These are phyloP conservation scores for Agastache rugosa DNA, from an alignment of 257 asterid genomes.

Conservation along the genomic window DNA sequence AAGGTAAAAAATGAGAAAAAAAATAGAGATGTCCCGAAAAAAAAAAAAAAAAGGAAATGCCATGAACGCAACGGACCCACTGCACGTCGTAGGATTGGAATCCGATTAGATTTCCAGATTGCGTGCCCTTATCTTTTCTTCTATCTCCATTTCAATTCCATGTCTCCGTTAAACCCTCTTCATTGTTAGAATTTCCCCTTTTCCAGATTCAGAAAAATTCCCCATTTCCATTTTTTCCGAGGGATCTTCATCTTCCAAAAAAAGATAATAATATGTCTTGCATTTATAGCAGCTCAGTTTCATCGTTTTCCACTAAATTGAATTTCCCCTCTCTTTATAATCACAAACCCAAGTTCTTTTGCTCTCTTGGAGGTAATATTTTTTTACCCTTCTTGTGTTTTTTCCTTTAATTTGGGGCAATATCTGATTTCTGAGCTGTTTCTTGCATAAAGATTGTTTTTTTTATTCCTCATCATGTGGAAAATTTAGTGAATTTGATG, in stretches of 20 bases:
- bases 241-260: slow-evolving; percentile 20
- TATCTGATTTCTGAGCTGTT: background rate
- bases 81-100: slow-evolving; percentile 30
- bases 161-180: background rate
- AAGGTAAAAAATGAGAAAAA: too few relatives aligned
- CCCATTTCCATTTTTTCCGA: background rate
- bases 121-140: slow-evolving; percentile 43
- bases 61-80: slow-evolving; percentile 22
- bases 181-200: background rate
- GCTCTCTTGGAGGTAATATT: slow-evolving; percentile 59
- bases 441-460: background rate
- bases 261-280: slow-evolving; percentile 42
- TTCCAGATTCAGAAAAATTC: background rate
- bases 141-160: background rate
- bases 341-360: slow-evolving; percentile 54
- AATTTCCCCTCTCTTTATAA: slow-evolving; percentile 41
- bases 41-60: background rate
- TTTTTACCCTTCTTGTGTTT: background rate
- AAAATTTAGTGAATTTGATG: background rate
- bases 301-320: slow-evolving; percentile 52
- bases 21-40: background rate
- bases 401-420: background rate
- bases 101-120: slow-evolving; percentile 53
- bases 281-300: slow-evolving; percentile 52
- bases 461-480: background rate